Conservation (phyloP, 1,139 yeast species). For the Scheffersomyces illinoinensis region DNA sequence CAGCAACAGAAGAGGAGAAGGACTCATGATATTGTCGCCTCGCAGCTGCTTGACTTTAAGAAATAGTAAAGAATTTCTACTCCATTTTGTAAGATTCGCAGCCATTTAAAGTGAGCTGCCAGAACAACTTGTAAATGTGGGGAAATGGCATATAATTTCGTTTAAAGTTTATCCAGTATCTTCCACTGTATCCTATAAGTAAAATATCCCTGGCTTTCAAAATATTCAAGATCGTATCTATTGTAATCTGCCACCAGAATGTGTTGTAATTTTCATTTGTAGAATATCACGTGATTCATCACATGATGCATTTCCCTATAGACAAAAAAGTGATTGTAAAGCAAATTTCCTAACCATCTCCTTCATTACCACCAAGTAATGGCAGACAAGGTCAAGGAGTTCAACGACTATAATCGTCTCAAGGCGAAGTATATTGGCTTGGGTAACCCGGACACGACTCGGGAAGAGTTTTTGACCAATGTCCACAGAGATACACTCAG, state of each 20-base stretch:
- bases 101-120: not conserved
- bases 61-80: not conserved
- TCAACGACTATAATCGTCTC: conserved; percentile 59
- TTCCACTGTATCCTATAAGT: not conserved
- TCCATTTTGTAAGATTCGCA: not conserved
- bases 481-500: conserved; percentile 76
- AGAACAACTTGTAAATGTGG: not conserved
- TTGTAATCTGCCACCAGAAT: too few species aligned
- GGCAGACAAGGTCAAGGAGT: conserved; percentile 74
- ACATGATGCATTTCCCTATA: not conserved
- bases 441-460: conserved; percentile 68
- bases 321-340: too few species aligned
- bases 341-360: too few species aligned
- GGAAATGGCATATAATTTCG: not conserved
- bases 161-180: not conserved
- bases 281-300: not conserved
- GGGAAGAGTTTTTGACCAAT: conserved; percentile 56
- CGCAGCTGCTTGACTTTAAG: not conserved
- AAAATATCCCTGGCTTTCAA: too few species aligned
- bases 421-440: conserved; percentile 69
- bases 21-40: too few species aligned
- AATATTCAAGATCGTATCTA: too few species aligned
- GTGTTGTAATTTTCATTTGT: too few species aligned
- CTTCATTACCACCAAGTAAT: conserved; percentile 14
- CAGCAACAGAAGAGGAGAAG: not conserved